Base-by-base conservation (phyloP, 179 eudicot species). In the Beta lomatogona region DNA sequence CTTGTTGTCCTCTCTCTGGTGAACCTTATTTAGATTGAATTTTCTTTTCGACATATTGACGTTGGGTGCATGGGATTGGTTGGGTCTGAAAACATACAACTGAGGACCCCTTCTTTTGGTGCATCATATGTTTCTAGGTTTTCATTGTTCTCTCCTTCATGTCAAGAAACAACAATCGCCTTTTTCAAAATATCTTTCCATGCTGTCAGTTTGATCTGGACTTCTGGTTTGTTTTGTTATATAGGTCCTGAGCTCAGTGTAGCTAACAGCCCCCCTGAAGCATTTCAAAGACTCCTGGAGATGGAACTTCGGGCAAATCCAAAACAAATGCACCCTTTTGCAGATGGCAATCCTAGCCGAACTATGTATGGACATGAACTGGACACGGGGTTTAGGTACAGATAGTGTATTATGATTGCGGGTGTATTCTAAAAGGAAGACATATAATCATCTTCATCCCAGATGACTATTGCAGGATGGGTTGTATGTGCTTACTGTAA, bases 211-310 rank as follows among this genome's bases (percentile, higher is more conserved):
- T n/a, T 8, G 54, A 48, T 65, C 66, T 77, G 54, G 57, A 45
- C 74, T 69, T 21, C 18, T 11, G 19, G 36, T 65, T 65, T 16
- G 53, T 61, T 79, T 71, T 45, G 31, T 57, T 36, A 76, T 66
- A n/a, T 52, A 87, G 89, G 88, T 58, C 82, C 83, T 46, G 92
- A 86, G 65, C 77, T 78, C 44, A 84, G 85, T 36, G 80, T 59
- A 59, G 82, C 82, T 55, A 85, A 87, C 87, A 91, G 86, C 64
- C 89, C 89, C 74, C 93, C 97, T 0, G 97, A 93, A 44, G 94
- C 95, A 65, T 83, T 94, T 79, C 97, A 93, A 66, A 93, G 94
- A 89, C 89, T 96, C 25, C 67, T 93, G 57, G 93, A 89, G 87
- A 89, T 91, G 93, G 97, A 94, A 84, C 86, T 82, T 53, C 79